A percentile compares a stretch with the other conserved stretches of the same genome.
Conservation (phyloP, 2,329 filamentous ascomycete genomes). For the Stachybotrys chlorohalonatus region DNA sequence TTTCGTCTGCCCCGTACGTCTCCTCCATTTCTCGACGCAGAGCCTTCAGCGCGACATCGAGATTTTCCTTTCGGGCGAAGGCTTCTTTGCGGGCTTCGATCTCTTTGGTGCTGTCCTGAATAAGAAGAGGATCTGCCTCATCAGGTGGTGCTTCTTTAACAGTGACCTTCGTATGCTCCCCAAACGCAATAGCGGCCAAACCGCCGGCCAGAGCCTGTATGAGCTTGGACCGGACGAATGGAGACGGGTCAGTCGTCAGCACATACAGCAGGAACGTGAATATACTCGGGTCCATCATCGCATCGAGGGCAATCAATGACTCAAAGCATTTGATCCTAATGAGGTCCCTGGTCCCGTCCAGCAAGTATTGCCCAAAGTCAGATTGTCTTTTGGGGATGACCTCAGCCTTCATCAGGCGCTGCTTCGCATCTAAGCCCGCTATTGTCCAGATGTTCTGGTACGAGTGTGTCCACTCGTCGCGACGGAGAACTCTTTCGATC, state of each 20-base stretch:
- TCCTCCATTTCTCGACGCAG: conserved; percentile 34
- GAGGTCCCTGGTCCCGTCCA: conserved; percentile 53
- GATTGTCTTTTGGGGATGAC: conserved; percentile 45
- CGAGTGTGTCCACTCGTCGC: conserved; percentile 60
- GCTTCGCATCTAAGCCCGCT: conserved; percentile 52
- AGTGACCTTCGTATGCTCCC: conserved; percentile 42
- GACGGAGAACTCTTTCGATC: conserved; percentile 57
- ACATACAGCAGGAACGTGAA: conserved; percentile 48
- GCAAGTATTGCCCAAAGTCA: conserved; percentile 55
- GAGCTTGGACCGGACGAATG: conserved; percentile 51
- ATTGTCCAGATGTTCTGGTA: conserved; percentile 60
- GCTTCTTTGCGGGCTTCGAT: conserved; percentile 53
- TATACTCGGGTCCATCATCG: conserved; percentile 44
- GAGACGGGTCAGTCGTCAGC: conserved; percentile 54
- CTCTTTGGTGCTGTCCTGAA: conserved; percentile 33
- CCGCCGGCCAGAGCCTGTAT: conserved; percentile 51
- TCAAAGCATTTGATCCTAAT: conserved; percentile 60
- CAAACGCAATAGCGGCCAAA: conserved; percentile 55
- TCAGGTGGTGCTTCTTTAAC: conserved; percentile 27
- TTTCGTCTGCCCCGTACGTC: conserved; percentile 26
- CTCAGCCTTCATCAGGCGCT: conserved; percentile 53
- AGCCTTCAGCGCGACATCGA: conserved; percentile 42
- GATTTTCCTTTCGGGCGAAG: conserved; percentile 56
- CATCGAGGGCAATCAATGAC: conserved; percentile 53
- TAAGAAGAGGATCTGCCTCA: conserved; percentile 27